Evolutionary conservation across 441 rosid species (phyloP), one percentile per base, ranked within the genome.

Genomic region (Gossypium schwendimanii): DNA sequence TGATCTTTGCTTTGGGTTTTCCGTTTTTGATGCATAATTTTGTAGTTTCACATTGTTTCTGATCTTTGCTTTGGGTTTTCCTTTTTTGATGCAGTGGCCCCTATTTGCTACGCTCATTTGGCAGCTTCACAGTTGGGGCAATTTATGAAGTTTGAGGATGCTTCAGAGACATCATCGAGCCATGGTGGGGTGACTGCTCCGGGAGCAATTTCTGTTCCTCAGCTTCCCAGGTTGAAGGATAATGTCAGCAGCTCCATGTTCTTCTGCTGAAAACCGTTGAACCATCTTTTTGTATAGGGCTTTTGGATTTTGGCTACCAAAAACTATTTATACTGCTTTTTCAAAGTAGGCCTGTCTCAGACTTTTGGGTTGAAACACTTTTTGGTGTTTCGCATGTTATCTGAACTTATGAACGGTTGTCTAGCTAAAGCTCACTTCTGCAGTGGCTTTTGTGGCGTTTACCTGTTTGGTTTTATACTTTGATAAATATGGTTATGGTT

Each of bases 81-180:
- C 6, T 9, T 1, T 24, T 52, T 36, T 17, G 53, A 21, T 82
- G 76, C 83, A 87, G 94, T 89, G 72, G 91, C 97, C 26, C 92
- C 97, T 0, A 61, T 91, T 1, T 85, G 89, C 73, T 89, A 89
- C 11, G 92, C 94, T 1, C 94, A 87, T 70, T 63, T 85, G 73
- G 97, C 94, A 1, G 94, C 97, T 3, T 70, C 81, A 10, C 92
- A 89, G 77, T 57, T 89, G 84, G 75, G 81, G 3, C 81, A 84
- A 1, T 80, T 87, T 49, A 73, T 89, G 59, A 89, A 91, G 75
- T 86, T 76, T 14, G 91, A 88, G 36, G 94, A 87, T 1, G 53
- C 69, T 4, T 83, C 88, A 0, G 91, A 85, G 69, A 81, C 80
- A 1, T 81, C 87, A 0, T 87, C 87, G 0, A 83, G 89, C 74